Evolutionary conservation across 2,329 filamentous ascomycete species (phyloP), one percentile per base, ranked within the genome.

Genomic region (Xylogone sp.): DNA sequence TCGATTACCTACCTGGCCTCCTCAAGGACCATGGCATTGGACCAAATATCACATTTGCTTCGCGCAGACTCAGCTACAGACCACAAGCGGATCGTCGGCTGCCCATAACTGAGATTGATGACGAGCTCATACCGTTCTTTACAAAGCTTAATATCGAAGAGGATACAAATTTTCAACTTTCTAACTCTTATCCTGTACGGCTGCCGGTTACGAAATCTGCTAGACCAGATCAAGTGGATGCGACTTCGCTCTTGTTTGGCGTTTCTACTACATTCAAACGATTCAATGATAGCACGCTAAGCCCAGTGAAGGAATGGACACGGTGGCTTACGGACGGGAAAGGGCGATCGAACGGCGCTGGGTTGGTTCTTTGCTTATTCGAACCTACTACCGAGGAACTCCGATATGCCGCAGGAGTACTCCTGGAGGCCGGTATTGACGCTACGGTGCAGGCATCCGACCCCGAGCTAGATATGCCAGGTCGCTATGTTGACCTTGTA

Each of bases 311-410:
- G 56, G 79, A 83, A 62, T 83, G 79, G 78, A 72, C 73, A 3
- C 78, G 77, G 63, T 83, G 79, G 79, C 71, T 83, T 46, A 83
- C 80, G 2, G 77, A 83, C 61, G 74, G 76, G 56, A 72, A 74
- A 49, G 78, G 79, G 34, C 65, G 71, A 50, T 77, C 78, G 21
- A 83, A 83, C 57, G 79, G 79, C 22, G 80, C 75, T 24, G 80
- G 81, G 64, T 68, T 83, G 45, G 63, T 83, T 7, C 68, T 83
- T 2, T 70, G 80, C 58, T 72, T 83, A 2, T 64, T 79, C 21
- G 75, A 80, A 49, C 76, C 78, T 8, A 75, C 68, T 7, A 71
- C 77, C 44, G 69, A 73, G 18, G 71, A 83, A 61, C 71, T 82
- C 9, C 67, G 71, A 27, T 70, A 75, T 29, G 77, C 78, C 2